Evolutionary conservation across 1,139 yeast species (phyloP).

Genomic region (Meyerozyma carpophila): DNA sequence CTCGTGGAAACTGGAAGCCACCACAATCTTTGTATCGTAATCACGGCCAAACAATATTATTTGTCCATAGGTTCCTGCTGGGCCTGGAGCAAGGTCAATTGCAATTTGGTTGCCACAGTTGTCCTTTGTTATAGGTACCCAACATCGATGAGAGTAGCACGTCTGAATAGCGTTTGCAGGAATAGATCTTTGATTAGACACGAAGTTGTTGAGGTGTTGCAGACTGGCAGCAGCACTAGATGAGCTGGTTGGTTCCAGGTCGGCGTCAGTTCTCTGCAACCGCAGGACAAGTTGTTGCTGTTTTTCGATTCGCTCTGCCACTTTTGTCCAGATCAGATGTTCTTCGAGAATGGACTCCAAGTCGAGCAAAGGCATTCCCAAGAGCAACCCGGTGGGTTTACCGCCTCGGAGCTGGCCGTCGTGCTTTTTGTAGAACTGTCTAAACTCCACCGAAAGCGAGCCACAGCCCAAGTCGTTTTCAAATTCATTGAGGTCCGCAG

Average conservation of each 20-base stretch:
- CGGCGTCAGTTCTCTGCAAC: slow-evolving; percentile 19
- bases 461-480: slow-evolving; percentile 66
- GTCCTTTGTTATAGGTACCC: slow-evolving; percentile 59
- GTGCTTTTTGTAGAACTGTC: slow-evolving; percentile 69
- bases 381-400: slow-evolving; percentile 66
- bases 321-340: slow-evolving; percentile 67
- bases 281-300: slow-evolving; percentile 31
- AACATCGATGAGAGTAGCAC: slow-evolving; percentile 50
- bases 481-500: slow-evolving; percentile 71
- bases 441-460: slow-evolving; percentile 65
- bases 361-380: slow-evolving; percentile 68
- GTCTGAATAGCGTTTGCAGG: slow-evolving; percentile 56
- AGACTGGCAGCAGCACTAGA: slow-evolving; percentile 9
- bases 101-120: slow-evolving; percentile 59
- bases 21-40: slow-evolving; percentile 55
- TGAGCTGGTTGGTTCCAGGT: slow-evolving; percentile 12
- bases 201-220: slow-evolving; percentile 24
- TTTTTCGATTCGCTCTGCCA: slow-evolving; percentile 47
- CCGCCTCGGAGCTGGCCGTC: slow-evolving; percentile 83
- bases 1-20: slow-evolving; percentile 53
- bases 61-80: slow-evolving; percentile 58
- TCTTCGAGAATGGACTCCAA: slow-evolving; percentile 68
- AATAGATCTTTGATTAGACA: slow-evolving; percentile 48
- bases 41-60: slow-evolving; percentile 61
- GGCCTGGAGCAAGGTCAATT: slow-evolving; percentile 58